Base-by-base conservation (phyloP, 768 basidiomycete genomes). In the Suillus fuscotomentosus region DNA sequence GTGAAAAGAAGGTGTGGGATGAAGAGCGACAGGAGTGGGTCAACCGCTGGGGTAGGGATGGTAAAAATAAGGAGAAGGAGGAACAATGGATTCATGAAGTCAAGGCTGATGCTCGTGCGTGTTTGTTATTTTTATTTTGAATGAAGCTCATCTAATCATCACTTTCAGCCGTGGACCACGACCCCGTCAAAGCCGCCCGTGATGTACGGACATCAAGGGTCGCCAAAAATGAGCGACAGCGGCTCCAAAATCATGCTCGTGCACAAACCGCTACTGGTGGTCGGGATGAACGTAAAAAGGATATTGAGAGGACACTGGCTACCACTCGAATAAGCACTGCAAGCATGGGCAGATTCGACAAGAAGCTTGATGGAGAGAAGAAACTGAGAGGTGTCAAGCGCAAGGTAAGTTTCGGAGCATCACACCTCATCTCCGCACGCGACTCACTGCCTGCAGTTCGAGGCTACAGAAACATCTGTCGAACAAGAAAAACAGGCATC, bases 11-110 rank as follows among this genome's bases (percentile, higher is more conserved):
- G 70, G 85, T 88, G 5, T 99, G 93, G 92, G 95, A 99, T 75
- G 96, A 99, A 70, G 95, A 97, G 76, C 87, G 84, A 72, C 94
- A 97, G 76, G 91, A 91, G 20, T 99, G 93, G 91, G 91, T 96
- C 5, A 84, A 88, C 64, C 82, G 93, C 53, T 99, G 96, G 96
- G 96, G 97, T 0, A 84, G 84, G 71, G 84, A 87, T 62, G 91
- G 95, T 9, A 95, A 94, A 82, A 99, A 98, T 73, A 95, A 86
- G 80, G 84, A 94, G 67, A 76, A 78, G 22, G 94, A 97, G 79
- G 85, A 85, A 8, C 91, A 95, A 74, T 99, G 97, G 96, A 83
- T 97, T 63, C 88, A 91, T 60, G 95, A 96, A 76, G 92, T 99
- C 55, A 93, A 93, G 71, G 81, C 82, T 51, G 87, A 95, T 72